Percentiles rank a stretch among this genome's conserved stretches.
These are phyloP conservation scores for Solanum corneliomulleri DNA, from an alignment of 257 asterid genomes.

Conservation along the genomic window DNA sequence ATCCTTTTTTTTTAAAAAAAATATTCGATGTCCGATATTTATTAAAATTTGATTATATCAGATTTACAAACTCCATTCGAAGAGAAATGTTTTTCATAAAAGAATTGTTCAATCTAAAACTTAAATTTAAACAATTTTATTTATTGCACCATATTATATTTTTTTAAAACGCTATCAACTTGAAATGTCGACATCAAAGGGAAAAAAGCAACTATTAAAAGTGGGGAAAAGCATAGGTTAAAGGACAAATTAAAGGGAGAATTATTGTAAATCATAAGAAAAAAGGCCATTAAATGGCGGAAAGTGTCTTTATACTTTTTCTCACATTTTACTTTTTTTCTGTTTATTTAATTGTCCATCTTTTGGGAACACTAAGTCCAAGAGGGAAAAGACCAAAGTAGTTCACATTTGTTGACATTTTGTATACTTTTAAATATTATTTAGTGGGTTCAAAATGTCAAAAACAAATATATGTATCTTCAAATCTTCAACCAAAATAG, in stretches of 20 bases:
- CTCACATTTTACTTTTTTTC: neutral
- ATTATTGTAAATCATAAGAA: neutral
- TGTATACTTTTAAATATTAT: neutral
- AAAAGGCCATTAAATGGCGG: neutral
- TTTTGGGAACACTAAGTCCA: neutral
- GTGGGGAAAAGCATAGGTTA: neutral
- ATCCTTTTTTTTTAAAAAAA: too few relatives aligned
- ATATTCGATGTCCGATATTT: accelerated
- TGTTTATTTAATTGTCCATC: neutral
- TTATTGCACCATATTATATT: too few relatives aligned
- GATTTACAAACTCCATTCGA: neutral
- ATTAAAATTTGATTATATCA: too few relatives aligned
- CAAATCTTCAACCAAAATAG: neutral
- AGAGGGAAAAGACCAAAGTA: neutral
- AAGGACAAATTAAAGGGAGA: neutral
- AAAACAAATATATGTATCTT: neutral
- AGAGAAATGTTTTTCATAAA: too few relatives aligned
- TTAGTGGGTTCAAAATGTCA: neutral
- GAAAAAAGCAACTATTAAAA: neutral
- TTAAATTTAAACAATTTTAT: accelerated
- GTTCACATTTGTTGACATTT: neutral
- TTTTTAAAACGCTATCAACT: neutral
- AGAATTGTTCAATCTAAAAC: too few relatives aligned
- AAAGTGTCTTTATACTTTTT: neutral
- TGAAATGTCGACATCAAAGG: neutral